Percentiles rank a stretch among this genome's conserved stretches.
phyloP scores from a whole-genome alignment of 176 grass and related monocot genomes.

The Areca catechu region DNA sequence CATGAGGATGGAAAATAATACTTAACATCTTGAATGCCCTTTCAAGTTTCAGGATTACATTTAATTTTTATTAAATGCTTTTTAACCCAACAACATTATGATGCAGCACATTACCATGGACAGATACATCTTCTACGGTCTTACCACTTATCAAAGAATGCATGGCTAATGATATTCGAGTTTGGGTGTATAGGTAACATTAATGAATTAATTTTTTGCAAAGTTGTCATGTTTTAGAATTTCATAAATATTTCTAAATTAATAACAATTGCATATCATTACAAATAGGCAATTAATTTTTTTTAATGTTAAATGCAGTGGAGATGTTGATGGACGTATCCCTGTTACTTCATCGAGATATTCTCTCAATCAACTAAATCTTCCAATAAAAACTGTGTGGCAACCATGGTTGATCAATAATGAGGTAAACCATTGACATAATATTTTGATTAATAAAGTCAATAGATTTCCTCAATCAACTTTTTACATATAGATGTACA shows the following conservation, averaged over 20 bases:
- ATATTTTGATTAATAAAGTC: neutral
- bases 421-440: slow-evolving; percentile 23
- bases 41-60: too few relatives aligned
- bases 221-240: neutral
- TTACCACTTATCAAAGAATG: slow-evolving; percentile 54
- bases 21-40: too few relatives aligned
- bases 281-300: too few relatives aligned
- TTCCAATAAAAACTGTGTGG: slow-evolving; percentile 38
- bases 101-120: slow-evolving; percentile 51
- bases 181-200: slow-evolving; percentile 71
- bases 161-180: slow-evolving; percentile 33
- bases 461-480: neutral
- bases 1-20: too few relatives aligned
- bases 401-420: slow-evolving; percentile 50
- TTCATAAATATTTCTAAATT: neutral
- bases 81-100: too few relatives aligned
- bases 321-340: too few relatives aligned
- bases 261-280: neutral
- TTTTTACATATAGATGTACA: neutral
- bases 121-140: slow-evolving; percentile 37
- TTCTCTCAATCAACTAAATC: too few relatives aligned
- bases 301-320: too few relatives aligned
- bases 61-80: too few relatives aligned
- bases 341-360: too few relatives aligned
- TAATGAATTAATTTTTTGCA: neutral